Conservation (phyloP, 768 basidiomycete genomes). For the Filobasidium wieringae region DNA sequence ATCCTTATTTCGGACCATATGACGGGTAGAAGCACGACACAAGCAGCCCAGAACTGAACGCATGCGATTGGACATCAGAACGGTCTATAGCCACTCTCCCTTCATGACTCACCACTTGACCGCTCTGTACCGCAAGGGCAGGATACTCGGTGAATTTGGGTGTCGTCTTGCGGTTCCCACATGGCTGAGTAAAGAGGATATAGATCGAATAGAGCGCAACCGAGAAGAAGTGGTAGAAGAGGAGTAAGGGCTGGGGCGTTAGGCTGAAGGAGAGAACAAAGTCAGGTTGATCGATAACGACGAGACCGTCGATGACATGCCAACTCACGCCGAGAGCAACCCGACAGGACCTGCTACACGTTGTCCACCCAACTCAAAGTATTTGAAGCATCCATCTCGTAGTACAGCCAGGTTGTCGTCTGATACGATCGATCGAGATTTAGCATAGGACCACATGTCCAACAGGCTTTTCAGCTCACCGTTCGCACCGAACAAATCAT, state of each 20-base stretch:
- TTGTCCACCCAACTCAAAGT: conserved; percentile 86
- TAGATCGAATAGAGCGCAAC: conserved; percentile 94
- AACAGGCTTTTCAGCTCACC: too few relatives aligned
- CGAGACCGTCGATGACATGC: neutral
- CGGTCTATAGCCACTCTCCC: conserved; percentile 3
- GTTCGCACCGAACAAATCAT: conserved; percentile 87
- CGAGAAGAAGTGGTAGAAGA: conserved; percentile 83
- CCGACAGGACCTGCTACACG: conserved; percentile 79
- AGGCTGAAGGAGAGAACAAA: conserved; percentile 45
- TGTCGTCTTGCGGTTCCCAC: neutral
- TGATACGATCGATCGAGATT: conserved; percentile 46
- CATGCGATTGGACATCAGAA: too few relatives aligned
- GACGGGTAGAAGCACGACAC: conserved; percentile 74
- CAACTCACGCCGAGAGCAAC: conserved; percentile 67
- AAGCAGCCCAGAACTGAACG: conserved; percentile 73
- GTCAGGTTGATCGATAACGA: neutral
- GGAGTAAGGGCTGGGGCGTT: conserved; percentile 61
- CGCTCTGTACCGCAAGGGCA: conserved; percentile 48
- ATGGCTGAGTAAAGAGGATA: conserved; percentile 61
- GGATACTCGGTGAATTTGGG: conserved; percentile 60
- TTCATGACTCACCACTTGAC: conserved; percentile 56
- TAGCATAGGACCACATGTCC: conserved; percentile 41
- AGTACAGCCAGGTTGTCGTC: conserved; percentile 42
- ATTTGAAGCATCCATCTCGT: conserved; percentile 78
- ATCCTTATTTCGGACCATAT: conserved; percentile 66